Conservation (phyloP, 495 filamentous ascomycete species). For the Corynascus novoguineensis region DNA sequence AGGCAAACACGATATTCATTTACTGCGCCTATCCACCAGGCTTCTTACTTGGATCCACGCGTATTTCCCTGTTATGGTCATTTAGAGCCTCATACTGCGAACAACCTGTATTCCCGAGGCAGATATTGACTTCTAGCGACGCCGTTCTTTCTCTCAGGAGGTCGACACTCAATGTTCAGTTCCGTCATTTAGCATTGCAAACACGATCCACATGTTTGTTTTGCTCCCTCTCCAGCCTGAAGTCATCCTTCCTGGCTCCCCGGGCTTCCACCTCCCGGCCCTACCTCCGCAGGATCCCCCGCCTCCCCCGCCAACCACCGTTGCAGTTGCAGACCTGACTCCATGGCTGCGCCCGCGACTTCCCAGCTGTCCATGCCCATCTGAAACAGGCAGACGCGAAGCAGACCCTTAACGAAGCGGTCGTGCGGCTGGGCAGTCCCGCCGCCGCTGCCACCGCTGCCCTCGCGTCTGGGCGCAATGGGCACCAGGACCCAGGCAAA, state of each 20-base stretch:
- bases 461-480: constrained; percentile 6
- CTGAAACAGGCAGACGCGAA: constrained; percentile 30
- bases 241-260: background rate
- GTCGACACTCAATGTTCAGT: no score
- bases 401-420: constrained; percentile 32
- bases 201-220: no score
- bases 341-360: constrained; percentile 24
- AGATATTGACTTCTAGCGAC: no score
- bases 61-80: no score
- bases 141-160: no score
- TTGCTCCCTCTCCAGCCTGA: no score
- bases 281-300: background rate
- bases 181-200: no score
- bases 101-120: no score
- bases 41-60: no score
- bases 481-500: constrained; percentile 29
- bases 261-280: background rate
- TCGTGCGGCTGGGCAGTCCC: constrained; percentile 20
- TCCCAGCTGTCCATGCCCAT: constrained; percentile 38
- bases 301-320: constrained; percentile 25
- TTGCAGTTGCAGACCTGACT: constrained; percentile 23
- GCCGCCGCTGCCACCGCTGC: constrained; percentile 12
- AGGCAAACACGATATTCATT: no score
- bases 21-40: no score
- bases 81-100: no score